These are phyloP conservation scores for Erodium texanum DNA, from an alignment of 441 rosid genomes.

Conservation along the genomic window DNA sequence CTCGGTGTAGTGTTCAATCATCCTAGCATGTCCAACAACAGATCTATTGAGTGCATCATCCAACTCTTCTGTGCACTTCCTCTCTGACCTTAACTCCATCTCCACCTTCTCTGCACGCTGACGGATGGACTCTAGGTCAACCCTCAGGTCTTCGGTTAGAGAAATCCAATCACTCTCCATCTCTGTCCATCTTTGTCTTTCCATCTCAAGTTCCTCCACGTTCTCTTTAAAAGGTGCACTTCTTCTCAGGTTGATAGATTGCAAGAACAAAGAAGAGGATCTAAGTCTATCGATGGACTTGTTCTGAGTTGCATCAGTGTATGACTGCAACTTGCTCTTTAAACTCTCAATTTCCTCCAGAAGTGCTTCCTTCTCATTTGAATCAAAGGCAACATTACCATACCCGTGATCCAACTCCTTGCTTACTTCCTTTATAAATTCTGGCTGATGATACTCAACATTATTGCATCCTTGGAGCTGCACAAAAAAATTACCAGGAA, in stretches of 20 bases:
- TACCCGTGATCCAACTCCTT: constrained; percentile 28
- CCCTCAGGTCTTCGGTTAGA: constrained; percentile 70
- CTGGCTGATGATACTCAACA: constrained; percentile 22
- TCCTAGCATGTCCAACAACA: constrained; percentile 88
- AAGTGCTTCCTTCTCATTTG: constrained; percentile 86
- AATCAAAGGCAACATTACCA: constrained; percentile 27
- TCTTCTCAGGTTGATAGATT: neutral
- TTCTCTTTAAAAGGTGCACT: constrained; percentile 21
- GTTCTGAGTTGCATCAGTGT: constrained; percentile 40
- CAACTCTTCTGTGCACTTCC: constrained; percentile 74
- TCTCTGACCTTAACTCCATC: constrained; percentile 71
- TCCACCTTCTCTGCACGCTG: constrained; percentile 43
- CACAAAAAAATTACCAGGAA: constrained; percentile 8
- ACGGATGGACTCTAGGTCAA: constrained; percentile 59
- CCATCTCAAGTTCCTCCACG: constrained; percentile 53
- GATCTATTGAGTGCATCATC: constrained; percentile 90
- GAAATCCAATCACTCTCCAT: constrained; percentile 93
- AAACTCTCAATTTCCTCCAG: constrained; percentile 89
- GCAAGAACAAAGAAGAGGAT: neutral
- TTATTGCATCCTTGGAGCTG: constrained; percentile 26
- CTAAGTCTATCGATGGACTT: neutral
- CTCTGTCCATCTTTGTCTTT: constrained; percentile 63
- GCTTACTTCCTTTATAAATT: constrained; percentile 34
- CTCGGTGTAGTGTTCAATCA: constrained; percentile 96
- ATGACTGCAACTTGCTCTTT: constrained; percentile 69